These are phyloP conservation scores for Mortierella sp. DNA, from an alignment of 371 early-diverging fungal genomes.

Conservation along the genomic window DNA sequence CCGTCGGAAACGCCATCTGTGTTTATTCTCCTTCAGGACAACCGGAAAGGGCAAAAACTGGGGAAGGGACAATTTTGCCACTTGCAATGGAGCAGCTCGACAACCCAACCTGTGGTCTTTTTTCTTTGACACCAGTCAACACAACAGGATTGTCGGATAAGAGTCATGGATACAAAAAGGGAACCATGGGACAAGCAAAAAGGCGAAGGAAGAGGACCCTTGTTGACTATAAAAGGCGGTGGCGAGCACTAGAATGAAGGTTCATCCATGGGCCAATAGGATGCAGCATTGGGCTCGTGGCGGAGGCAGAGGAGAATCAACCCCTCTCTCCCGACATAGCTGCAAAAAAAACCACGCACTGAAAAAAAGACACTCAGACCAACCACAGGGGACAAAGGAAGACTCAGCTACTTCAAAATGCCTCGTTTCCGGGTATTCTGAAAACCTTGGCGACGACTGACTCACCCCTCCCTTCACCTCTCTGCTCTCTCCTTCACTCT, in stretches of 20 bases:
- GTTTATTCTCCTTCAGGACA: conserved; percentile 9
- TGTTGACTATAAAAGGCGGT: neutral
- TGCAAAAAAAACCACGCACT: neutral
- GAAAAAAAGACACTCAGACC: neutral
- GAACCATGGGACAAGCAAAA: neutral
- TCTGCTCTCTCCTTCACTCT: neutral
- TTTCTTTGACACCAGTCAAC: neutral
- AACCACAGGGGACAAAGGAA: neutral
- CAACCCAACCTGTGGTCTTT: neutral
- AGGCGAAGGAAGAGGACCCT: neutral
- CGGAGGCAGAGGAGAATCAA: neutral
- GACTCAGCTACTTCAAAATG: conserved; percentile 2
- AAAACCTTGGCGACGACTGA: neutral
- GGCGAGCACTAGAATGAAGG: neutral
- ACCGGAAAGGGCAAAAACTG: conserved; percentile 35
- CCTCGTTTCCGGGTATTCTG: neutral
- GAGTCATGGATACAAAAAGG: neutral
- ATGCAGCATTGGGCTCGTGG: neutral
- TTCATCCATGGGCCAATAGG: neutral
- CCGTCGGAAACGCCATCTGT: neutral
- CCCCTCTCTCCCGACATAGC: neutral
- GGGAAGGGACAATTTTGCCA: conserved; percentile 17
- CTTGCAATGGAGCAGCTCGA: neutral
- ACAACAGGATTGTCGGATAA: neutral
- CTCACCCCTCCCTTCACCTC: neutral